Evolutionary conservation across 116 monocot species (phyloP).

Genomic region (Phalaenopsis hybrid): DNA sequence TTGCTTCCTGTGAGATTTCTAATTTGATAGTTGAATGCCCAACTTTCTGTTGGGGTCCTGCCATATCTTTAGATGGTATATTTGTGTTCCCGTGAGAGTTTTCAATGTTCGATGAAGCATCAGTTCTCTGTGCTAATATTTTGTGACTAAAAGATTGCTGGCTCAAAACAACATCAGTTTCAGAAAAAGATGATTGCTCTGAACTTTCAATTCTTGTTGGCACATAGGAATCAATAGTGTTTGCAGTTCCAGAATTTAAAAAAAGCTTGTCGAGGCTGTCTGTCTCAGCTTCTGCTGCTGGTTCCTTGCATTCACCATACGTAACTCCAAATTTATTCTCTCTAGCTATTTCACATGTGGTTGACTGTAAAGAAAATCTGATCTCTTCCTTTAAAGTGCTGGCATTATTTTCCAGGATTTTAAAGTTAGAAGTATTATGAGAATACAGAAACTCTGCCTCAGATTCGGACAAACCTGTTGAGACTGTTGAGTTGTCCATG

Average conservation of each 20-base stretch:
- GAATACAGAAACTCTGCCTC: slow-evolving; percentile 1
- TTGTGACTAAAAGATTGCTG: background rate
- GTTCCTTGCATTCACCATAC: background rate
- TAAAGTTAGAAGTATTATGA: slow-evolving; percentile 7
- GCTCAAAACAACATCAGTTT: slow-evolving; percentile 3
- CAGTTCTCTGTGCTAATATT: background rate
- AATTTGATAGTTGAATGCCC: slow-evolving; percentile 1
- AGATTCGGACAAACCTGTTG: slow-evolving; percentile 7
- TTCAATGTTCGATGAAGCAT: background rate
- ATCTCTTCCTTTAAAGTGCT: slow-evolving; percentile 10
- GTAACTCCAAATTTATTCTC: slow-evolving; percentile 6
- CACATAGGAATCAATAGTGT: slow-evolving; percentile 13
- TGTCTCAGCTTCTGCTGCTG: background rate
- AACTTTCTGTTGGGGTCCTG: slow-evolving; percentile 6
- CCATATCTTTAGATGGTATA: background rate
- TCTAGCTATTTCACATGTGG: slow-evolving; percentile 4
- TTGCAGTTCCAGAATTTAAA: background rate
- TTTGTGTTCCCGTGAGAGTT: background rate
- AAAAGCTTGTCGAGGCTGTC: background rate
- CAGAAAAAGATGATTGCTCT: slow-evolving; percentile 1
- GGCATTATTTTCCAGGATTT: slow-evolving; percentile 1
- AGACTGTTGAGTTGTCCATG: slow-evolving; percentile 2
- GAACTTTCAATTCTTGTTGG: slow-evolving; percentile 1
- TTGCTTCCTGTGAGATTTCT: slow-evolving; percentile 4
- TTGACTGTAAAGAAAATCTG: background rate